Base-by-base conservation (phyloP, 345 rosid genomes). In the Nephelium lappaceum region DNA sequence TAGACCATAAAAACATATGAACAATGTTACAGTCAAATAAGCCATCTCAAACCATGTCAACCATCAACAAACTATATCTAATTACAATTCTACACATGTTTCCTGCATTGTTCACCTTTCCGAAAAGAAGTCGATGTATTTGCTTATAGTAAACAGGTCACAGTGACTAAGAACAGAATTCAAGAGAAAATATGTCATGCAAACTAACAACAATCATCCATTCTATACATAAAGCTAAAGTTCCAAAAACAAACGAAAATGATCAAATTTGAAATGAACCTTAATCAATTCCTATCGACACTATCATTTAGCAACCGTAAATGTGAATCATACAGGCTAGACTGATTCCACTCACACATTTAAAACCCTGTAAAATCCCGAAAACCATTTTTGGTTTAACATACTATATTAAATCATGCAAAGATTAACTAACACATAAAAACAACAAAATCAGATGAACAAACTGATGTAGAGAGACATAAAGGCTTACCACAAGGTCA, bases 401-500 rank as follows among this genome's bases (percentile, higher is more conserved):
- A 11, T 49, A 49, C 11, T 11, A 31, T 21, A 75, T n/a, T 11
- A 11, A 31, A 65, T 8, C 63, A 31, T 6, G 16, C 5, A 0
- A 65, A 42, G 47, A 27, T 64, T 8, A 75, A 64, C 58, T 23
- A 61, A 78, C 43, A 36, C 10, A 64, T 5, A 7, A 3, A 15
- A 68, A 38, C 27, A 24, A 36, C 2, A 0, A 45, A n/a, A 25
- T 15, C 45, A 39, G 14, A 62, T 42, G 4, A 31, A 66, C 67
- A 72, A 5, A 38, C 19, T 9, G 11, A 31, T 58, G 64, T 11
- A 31, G 53, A 53, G 23, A 76, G 47, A 61, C 11, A 63, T 25
- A 53, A 58, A 75, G 74, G 77, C 85, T 82, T 83, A 91, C 95
- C 91, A 91, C 88, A 74, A 91, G 89, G 83, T 89, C 91, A 73